phyloP scores from a whole-genome alignment of 1,284 basidiomycete species.

The Fomitopsis palustris region DNA sequence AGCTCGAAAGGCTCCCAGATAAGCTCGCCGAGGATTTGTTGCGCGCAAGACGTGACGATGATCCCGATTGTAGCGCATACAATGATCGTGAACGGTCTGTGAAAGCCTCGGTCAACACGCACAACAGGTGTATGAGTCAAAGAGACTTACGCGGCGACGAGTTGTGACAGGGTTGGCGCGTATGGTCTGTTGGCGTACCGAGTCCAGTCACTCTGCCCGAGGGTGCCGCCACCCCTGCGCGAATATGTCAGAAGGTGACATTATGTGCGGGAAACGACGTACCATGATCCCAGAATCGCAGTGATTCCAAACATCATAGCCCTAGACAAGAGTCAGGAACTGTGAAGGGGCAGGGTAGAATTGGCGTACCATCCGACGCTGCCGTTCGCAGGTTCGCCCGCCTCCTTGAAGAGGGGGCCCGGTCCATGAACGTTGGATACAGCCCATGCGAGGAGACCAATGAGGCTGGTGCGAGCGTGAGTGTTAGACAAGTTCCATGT shows the following conservation, averaged over 20 bases:
- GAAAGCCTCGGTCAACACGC: background rate
- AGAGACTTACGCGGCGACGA: background rate
- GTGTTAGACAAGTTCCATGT: background rate
- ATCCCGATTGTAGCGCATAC: slow-evolving; percentile 4
- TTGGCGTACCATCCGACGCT: slow-evolving; percentile 5
- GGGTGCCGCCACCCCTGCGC: slow-evolving; percentile 5
- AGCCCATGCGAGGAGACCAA: slow-evolving; percentile 6
- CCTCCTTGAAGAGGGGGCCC: slow-evolving; percentile 3
- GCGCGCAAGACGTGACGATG: slow-evolving; percentile 7
- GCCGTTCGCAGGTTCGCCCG: slow-evolving; percentile 1
- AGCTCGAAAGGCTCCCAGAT: slow-evolving; percentile 6
- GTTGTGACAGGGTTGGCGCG: slow-evolving; percentile 5
- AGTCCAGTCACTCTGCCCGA: slow-evolving; percentile 9
- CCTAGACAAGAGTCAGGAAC: background rate
- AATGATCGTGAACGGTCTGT: slow-evolving; percentile 5
- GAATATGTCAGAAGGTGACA: background rate
- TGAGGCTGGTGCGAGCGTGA: background rate
- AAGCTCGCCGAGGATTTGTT: slow-evolving; percentile 3
- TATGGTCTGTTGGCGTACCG: slow-evolving; percentile 7
- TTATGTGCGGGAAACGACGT: background rate
- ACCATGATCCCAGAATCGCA: slow-evolving; percentile 5
- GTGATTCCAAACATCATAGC: slow-evolving; percentile 8
- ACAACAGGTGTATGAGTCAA: background rate
- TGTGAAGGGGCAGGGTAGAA: too few relatives aligned
- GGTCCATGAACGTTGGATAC: slow-evolving; percentile 2